Evolutionary conservation across 2,329 filamentous ascomycete species (phyloP), one percentile per base, ranked within the genome.

Genomic region (Tolypocladium tropicale): DNA sequence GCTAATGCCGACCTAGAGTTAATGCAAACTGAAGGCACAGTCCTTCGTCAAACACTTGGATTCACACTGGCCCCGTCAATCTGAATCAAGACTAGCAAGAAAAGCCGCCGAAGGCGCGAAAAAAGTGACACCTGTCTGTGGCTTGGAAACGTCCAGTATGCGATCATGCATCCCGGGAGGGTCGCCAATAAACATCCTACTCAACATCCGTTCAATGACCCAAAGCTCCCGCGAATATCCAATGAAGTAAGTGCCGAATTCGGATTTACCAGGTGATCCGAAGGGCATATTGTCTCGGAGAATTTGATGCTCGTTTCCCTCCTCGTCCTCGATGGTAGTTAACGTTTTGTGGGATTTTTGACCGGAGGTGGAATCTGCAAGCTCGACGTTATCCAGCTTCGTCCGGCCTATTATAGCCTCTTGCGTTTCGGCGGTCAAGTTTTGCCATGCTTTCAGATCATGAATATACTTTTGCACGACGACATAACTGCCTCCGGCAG

Each of bases 231-330:
- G 68, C 2, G 78, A 76, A 62, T 82, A 82, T 0, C 78, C 79
- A 53, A 82, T 81, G 55, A 82, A 83, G 64, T 83, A 83, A 0
- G 80, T 83, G 1, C 80, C 80, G 57, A 77, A 82, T 62, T 82
- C 73, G 0, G 72, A 74, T 0, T 70, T 63, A 0, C 73, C 76
- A 0, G 80, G 79, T 0, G 76, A 77, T 0, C 80, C 81, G 64
- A 83, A 83, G 0, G 81, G 80, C 81, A 83, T 83, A 58, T 83
- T 84, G 56, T 83, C 80, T 0, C 81, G 72, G 3, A 83, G 67
- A 43, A 83, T 81, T 37, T 73, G 74, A 58, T 78, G 68, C 64
- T 83, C 80, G 9, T 70, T 66, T 0, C 78, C 79, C 9, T 72
- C 57, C 4, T 77, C 75, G 56, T 79, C 77, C 49, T 77, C 73